Percentiles rank a stretch among this genome's conserved stretches.
Conservation (phyloP, 164 flowering plant species). For the Vitis cinerea region DNA sequence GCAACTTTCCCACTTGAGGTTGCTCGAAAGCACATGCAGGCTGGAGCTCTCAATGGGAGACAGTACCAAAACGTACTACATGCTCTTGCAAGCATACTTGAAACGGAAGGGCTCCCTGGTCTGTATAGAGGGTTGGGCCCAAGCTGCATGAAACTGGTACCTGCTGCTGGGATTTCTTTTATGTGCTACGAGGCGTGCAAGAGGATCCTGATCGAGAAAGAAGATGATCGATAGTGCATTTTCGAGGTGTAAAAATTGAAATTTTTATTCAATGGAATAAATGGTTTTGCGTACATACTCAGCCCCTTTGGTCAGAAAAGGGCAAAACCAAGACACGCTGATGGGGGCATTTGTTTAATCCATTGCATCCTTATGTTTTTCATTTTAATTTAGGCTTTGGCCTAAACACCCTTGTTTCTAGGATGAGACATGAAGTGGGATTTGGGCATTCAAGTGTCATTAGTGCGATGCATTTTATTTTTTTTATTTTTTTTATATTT, state of each 20-base stretch:
- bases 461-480: too few species aligned
- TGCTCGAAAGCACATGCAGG: conserved; percentile 87
- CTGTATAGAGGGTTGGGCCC: conserved; percentile 76
- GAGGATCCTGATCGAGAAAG: conserved; percentile 61
- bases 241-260: neutral
- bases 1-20: conserved; percentile 89
- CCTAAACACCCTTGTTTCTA: too few species aligned
- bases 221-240: conserved; percentile 26
- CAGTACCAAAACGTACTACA: conserved; percentile 67
- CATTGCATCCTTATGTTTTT: too few species aligned
- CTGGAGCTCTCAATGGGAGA: conserved; percentile 65
- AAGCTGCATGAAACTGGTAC: conserved; percentile 78
- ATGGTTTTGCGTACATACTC: too few species aligned
- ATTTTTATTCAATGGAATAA: neutral
- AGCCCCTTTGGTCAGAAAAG: too few species aligned
- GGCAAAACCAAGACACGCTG: too few species aligned
- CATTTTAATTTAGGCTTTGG: too few species aligned
- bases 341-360: too few species aligned
- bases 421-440: too few species aligned
- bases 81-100: conserved; percentile 57
- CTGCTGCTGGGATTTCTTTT: conserved; percentile 87
- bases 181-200: conserved; percentile 93
- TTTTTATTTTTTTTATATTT: too few species aligned
- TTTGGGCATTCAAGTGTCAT: too few species aligned
- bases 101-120: conserved; percentile 64